phyloP scores from a whole-genome alignment of 441 rosid species.

The Pelargonium citronellum region DNA sequence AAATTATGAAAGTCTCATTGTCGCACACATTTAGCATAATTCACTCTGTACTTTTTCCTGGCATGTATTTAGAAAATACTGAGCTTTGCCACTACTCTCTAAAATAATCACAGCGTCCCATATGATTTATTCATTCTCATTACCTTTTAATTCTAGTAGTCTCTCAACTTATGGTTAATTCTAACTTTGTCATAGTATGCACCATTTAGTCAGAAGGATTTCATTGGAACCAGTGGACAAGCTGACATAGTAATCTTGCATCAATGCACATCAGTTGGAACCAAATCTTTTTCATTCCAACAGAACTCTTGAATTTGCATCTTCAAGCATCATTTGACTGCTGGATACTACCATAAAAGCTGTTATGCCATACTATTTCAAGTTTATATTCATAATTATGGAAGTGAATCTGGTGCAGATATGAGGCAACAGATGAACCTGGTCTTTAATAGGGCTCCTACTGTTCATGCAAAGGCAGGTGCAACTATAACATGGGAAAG shows the following conservation, averaged over 20 bases:
- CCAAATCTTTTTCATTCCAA: neutral
- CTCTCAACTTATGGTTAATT: neutral
- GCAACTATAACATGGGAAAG: conserved; percentile 40
- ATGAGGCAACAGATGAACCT: conserved; percentile 50
- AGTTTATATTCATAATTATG: neutral
- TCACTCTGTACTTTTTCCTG: neutral
- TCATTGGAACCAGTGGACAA: neutral
- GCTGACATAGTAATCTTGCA: neutral
- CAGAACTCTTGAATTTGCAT: neutral
- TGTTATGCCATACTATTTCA: neutral
- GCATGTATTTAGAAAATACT: neutral
- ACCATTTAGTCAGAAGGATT: neutral
- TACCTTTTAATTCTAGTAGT: neutral
- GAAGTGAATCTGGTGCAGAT: conserved; percentile 34
- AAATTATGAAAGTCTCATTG: neutral
- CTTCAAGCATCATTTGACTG: neutral
- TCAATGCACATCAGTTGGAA: neutral
- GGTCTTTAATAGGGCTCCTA: conserved; percentile 44
- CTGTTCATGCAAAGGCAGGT: conserved; percentile 34
- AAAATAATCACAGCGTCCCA: neutral
- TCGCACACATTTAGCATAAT: neutral
- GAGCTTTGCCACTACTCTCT: neutral
- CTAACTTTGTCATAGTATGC: neutral
- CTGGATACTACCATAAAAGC: neutral
- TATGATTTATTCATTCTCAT: neutral